Conservation (phyloP, 2,329 filamentous ascomycete species). For the Apiospora pterosperma region DNA sequence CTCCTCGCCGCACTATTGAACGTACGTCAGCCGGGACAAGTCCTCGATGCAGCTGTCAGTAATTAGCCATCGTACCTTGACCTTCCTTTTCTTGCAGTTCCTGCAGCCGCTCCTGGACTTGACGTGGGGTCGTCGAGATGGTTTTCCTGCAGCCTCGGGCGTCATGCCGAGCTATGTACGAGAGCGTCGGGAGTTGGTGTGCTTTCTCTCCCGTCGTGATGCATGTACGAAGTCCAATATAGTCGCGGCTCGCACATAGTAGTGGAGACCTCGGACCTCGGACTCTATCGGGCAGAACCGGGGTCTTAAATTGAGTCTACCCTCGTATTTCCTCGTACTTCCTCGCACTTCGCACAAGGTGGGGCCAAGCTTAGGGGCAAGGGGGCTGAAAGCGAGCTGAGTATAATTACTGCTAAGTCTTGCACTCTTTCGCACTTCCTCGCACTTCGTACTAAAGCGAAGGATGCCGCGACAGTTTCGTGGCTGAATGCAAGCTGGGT, state of each 20-base stretch:
- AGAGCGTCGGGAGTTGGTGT: not conserved
- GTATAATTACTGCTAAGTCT: too few species aligned
- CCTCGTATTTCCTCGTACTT: not conserved
- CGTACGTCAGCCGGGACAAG: not conserved
- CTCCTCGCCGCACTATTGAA: not conserved
- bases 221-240: not conserved
- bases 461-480: not conserved
- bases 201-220: not conserved
- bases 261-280: not conserved
- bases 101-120: conserved; percentile 9
- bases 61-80: conserved; percentile 1
- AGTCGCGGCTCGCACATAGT: not conserved
- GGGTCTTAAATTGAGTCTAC: not conserved
- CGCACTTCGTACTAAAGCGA: not conserved
- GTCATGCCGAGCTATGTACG: not conserved
- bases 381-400: too few species aligned
- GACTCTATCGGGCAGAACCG: not conserved
- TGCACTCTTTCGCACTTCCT: not conserved
- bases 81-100: conserved; percentile 15
- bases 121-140: not conserved
- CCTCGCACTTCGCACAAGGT: too few species aligned
- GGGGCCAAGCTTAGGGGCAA: too few species aligned
- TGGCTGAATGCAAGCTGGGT: not conserved
- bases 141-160: not conserved
- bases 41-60: not conserved